Base-by-base conservation (phyloP, 768 basidiomycete species). In the Dentipellis sp. region DNA sequence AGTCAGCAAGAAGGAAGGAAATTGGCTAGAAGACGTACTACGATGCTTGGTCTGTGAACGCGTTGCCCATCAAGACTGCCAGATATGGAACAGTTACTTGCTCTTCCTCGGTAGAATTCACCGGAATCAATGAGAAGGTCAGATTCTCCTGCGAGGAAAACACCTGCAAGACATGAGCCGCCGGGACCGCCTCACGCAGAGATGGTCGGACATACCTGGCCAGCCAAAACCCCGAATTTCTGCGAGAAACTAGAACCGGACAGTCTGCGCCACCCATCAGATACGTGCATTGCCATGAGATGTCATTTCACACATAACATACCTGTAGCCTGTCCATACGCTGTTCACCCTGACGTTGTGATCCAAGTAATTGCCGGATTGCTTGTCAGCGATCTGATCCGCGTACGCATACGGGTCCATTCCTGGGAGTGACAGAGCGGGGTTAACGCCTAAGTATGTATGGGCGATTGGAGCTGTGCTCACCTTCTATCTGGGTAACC, bases 331-430 rank as follows among this genome's bases (percentile, higher is more conserved):
- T 35, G 75, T 79, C 67, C 81, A 79, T 3, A 78, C 82, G 40
- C 77, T 79, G 68, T 84, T 85, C 40, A 83, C 77, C 36, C 84
- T 76, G 46, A 84, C 73, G 34, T 79, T 79, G 59, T 82, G 81
- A 63, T 84, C 81, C 50, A 85, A 70, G 64, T 77, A 84, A 60
- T 83, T 83, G 3, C 84, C 82, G 4, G 79, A 78, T n/a, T 80
- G 75, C 3, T 78, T 82, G 39, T 66, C 66, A 2, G 84, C 83
- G 50, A 84, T 77, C 22, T 71, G 64, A 63, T 82, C 78, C 46
- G 81, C 76, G 60, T 84, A 84, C 38, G 67, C 69, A 59, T 76
- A 83, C 10, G 82, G 72, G 53, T 76, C 71, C 58, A 73, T 50
- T 10, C 42, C 42, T 45, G 42, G 10, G n/a, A 17, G 29, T 29